phyloP scores from a whole-genome alignment of 2,329 filamentous ascomycete species.

The Penicillium sp. region DNA sequence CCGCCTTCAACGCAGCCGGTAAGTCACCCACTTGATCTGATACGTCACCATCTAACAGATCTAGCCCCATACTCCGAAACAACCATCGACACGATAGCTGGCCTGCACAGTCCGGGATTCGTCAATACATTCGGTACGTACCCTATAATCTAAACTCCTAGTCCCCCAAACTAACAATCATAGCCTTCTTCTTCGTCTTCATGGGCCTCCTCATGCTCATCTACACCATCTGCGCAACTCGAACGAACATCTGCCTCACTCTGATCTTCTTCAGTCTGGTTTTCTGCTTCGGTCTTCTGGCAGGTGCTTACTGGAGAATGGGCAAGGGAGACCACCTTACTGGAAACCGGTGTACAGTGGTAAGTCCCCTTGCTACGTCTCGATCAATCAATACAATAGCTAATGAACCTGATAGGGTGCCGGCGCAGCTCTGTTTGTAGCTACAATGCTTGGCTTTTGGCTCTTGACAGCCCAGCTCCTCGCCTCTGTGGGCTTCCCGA shows the following conservation, averaged over 20 bases:
- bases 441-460: constrained; percentile 11
- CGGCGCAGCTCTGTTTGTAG: constrained; percentile 10
- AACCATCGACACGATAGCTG: constrained; percentile 6
- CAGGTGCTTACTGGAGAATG: constrained; percentile 10
- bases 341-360: constrained; percentile 10
- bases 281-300: constrained; percentile 8
- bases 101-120: constrained; percentile 12
- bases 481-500: constrained; percentile 10
- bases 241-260: constrained; percentile 7
- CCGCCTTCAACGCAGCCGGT: constrained; percentile 12
- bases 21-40: not conserved
- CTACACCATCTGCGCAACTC: constrained; percentile 11
- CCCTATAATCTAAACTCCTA: not conserved
- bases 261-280: constrained; percentile 7
- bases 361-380: constrained; percentile 2
- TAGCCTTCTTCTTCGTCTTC: constrained; percentile 12
- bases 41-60: not conserved
- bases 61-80: constrained; percentile 9
- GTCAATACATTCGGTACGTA: constrained; percentile 11
- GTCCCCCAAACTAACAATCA: not conserved
- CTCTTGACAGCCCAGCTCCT: constrained; percentile 10
- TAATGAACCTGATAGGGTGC: constrained; percentile 2
- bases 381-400: not conserved
- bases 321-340: constrained; percentile 4
- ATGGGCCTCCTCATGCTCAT: constrained; percentile 11